Percentiles rank a stretch among this genome's conserved stretches.
These are phyloP conservation scores for Euptelea pleiosperma DNA, from an alignment of 164 flowering plant species.

Conservation along the genomic window DNA sequence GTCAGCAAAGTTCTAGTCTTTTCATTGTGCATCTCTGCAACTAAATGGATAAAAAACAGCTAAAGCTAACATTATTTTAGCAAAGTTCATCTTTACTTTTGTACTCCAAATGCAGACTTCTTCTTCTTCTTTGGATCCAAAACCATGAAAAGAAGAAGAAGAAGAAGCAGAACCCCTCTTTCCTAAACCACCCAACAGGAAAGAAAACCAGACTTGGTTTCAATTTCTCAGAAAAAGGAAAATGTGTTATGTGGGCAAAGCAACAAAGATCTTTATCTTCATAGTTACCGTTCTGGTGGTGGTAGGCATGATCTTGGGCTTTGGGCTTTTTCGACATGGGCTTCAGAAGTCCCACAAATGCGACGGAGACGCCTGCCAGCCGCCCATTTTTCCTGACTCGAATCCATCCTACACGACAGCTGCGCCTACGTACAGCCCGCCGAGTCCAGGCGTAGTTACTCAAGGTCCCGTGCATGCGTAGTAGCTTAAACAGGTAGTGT, in stretches of 20 bases:
- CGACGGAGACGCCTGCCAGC: slow-evolving; percentile 33
- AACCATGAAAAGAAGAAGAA: background rate
- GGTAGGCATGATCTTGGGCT: slow-evolving; percentile 50
- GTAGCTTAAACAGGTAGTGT: background rate
- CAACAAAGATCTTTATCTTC: slow-evolving; percentile 88
- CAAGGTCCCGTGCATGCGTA: slow-evolving; percentile 34
- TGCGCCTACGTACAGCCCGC: slow-evolving; percentile 26
- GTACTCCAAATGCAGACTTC: background rate
- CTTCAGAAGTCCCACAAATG: slow-evolving; percentile 41
- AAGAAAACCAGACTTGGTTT: too few species aligned
- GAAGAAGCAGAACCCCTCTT: slow-evolving; percentile 6
- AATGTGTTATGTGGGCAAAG: slow-evolving; percentile 82
- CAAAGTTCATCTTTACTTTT: too few species aligned
- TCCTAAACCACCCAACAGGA: too few species aligned
- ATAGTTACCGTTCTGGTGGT: slow-evolving; percentile 48
- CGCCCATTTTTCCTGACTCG: slow-evolving; percentile 24
- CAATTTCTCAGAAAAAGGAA: too few species aligned
- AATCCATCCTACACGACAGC: slow-evolving; percentile 4
- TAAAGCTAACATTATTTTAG: too few species aligned
- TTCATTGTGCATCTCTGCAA: too few species aligned
- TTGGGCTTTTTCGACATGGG: slow-evolving; percentile 38
- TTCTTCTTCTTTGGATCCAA: background rate
- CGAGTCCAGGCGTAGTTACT: slow-evolving; percentile 24
- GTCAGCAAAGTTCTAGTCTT: too few species aligned
- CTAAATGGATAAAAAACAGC: too few species aligned